phyloP scores from a whole-genome alignment of 805 yeast genomes.

The Starmera pachycereana region DNA sequence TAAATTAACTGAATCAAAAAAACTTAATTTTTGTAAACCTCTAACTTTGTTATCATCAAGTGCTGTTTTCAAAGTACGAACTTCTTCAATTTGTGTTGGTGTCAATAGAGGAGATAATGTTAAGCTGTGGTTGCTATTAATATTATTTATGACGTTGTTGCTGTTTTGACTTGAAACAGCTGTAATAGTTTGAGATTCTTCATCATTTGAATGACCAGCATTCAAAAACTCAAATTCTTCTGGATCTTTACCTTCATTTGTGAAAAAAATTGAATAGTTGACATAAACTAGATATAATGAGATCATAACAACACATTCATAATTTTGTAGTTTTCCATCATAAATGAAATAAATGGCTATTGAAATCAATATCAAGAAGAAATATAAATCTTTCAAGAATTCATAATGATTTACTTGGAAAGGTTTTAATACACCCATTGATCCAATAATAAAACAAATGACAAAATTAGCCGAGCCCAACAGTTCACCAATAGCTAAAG shows the following conservation, averaged over 20 bases:
- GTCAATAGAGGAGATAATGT: background rate
- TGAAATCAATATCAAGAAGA: conserved; percentile 42
- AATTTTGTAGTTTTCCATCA: conserved; percentile 42
- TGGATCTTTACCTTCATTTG: conserved; percentile 28
- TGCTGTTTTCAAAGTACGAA: background rate
- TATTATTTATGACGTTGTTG: background rate
- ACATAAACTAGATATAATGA: conserved; percentile 51
- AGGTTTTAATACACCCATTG: conserved; percentile 62
- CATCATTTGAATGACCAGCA: conserved; percentile 3
- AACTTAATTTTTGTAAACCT: conserved; percentile 22
- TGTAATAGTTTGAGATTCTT: conserved; percentile 9
- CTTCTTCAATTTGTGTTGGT: conserved; percentile 1
- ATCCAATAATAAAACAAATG: conserved; percentile 69
- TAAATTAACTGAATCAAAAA: conserved; percentile 28
- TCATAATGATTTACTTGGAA: conserved; percentile 41
- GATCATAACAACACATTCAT: conserved; percentile 51
- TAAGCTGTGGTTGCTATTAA: background rate
- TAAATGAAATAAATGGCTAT: conserved; percentile 41
- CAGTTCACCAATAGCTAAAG: conserved; percentile 84
- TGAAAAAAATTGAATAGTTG: conserved; percentile 27
- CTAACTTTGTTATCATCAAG: conserved; percentile 13
- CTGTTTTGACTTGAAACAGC: no score
- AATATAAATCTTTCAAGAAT: conserved; percentile 51
- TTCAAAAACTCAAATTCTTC: conserved; percentile 9
- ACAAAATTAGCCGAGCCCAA: conserved; percentile 84